Conservation (phyloP, 495 filamentous ascomycete species). For the Pyrenula aspistea region DNA sequence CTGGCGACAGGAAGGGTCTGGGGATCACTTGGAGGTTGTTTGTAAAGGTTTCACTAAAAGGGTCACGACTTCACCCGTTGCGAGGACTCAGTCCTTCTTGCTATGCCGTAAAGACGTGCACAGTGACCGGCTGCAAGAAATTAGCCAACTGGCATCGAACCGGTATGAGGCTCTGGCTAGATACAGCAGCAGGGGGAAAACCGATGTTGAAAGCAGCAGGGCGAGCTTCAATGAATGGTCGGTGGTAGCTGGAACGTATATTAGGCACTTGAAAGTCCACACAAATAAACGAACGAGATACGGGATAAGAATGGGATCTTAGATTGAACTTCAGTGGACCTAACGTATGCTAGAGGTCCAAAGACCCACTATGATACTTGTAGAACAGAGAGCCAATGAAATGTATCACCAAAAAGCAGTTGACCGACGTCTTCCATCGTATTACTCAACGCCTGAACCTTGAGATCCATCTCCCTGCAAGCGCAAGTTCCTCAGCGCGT, state of each 20-base stretch:
- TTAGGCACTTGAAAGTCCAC: too few species aligned
- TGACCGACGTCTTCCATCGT: background rate
- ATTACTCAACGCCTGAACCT: background rate
- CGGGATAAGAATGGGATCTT: background rate
- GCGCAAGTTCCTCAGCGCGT: background rate
- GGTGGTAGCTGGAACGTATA: background rate
- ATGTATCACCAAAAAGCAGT: background rate
- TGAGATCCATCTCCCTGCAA: background rate
- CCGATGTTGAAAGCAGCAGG: too few species aligned
- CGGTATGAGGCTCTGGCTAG: background rate
- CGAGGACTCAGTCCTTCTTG: too few species aligned
- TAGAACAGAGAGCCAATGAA: background rate
- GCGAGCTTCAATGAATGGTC: background rate
- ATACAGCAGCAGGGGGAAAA: too few species aligned
- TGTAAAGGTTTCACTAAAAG: too few species aligned
- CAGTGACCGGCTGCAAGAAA: too few species aligned
- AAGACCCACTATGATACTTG: too few species aligned
- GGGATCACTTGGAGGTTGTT: background rate
- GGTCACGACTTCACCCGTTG: too few species aligned
- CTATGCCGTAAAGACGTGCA: too few species aligned
- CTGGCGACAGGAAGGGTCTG: background rate
- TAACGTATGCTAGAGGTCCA: too few species aligned
- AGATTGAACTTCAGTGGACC: background rate
- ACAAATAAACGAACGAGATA: background rate
- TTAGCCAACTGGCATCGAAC: background rate